Evolutionary conservation across 2,329 filamentous ascomycete genomes (phyloP).

Genomic region (Paecilomyces sp.): DNA sequence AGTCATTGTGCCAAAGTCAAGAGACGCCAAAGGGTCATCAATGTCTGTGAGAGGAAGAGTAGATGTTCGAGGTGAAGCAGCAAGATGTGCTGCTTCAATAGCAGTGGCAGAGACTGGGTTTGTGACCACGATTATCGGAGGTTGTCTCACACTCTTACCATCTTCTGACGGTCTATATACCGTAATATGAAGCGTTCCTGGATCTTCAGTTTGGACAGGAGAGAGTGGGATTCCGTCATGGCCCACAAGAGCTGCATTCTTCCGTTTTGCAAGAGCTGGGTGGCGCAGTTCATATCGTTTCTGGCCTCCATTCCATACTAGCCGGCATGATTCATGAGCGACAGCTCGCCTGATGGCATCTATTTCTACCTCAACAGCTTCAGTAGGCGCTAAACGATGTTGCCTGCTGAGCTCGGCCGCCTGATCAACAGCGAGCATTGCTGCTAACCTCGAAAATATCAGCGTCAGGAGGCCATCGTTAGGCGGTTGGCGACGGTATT

Average conservation of each 20-base stretch:
- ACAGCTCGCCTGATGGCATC: constrained; percentile 38
- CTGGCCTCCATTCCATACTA: constrained; percentile 36
- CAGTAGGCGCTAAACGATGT: constrained; percentile 31
- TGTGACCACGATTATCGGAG: constrained; percentile 32
- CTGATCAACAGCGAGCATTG: constrained; percentile 43
- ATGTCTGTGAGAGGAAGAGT: constrained; percentile 32
- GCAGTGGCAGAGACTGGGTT: constrained; percentile 28
- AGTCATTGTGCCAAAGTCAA: constrained; percentile 36
- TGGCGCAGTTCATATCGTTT: constrained; percentile 41
- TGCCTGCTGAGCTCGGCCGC: constrained; percentile 32
- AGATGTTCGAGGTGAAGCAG: constrained; percentile 29
- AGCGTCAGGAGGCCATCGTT: constrained; percentile 38
- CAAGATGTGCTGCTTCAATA: constrained; percentile 23
- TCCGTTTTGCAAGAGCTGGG: constrained; percentile 30
- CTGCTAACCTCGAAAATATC: constrained; percentile 43
- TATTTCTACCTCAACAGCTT: constrained; percentile 35
- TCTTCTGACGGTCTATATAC: constrained; percentile 27
- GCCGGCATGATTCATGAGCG: constrained; percentile 38
- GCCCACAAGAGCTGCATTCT: constrained; percentile 23
- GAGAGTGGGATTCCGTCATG: constrained; percentile 27
- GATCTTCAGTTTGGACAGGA: constrained; percentile 20
- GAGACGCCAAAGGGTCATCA: constrained; percentile 32
- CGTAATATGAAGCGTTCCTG: constrained; percentile 34
- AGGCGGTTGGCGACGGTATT: constrained; percentile 28
- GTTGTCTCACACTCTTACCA: constrained; percentile 13